phyloP scores from a whole-genome alignment of 164 flowering plant genomes.

The Magnolia sinica region DNA sequence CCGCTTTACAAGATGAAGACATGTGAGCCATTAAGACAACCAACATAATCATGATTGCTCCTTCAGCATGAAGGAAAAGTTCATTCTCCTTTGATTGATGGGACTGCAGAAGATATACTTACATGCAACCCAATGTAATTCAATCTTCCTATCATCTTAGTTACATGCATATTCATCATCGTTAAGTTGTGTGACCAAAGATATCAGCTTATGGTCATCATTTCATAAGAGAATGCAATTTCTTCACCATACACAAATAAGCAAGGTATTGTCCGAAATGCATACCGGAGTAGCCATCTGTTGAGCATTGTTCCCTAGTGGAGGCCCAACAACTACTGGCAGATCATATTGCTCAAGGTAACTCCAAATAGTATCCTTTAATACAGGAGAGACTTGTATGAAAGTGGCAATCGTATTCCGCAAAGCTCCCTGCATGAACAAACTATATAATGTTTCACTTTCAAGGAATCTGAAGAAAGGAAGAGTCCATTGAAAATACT shows the following conservation, averaged over 20 bases:
- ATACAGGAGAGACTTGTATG: constrained; percentile 62
- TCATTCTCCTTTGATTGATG: no score
- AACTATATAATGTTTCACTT: neutral
- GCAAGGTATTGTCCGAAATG: neutral
- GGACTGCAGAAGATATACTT: no score
- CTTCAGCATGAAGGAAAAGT: no score
- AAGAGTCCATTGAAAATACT: neutral
- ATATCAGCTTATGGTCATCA: neutral
- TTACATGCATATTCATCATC: neutral
- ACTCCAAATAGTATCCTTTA: constrained; percentile 84
- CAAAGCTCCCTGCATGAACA: constrained; percentile 70
- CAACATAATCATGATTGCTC: no score
- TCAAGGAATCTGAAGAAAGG: neutral
- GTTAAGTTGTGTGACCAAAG: neutral
- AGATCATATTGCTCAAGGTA: constrained; percentile 97
- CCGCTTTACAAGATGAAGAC: no score
- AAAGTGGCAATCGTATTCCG: constrained; percentile 76
- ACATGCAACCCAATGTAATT: no score
- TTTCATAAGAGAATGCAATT: neutral
- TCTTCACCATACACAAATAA: neutral
- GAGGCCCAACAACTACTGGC: constrained; percentile 84
- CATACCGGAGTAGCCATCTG: constrained; percentile 60
- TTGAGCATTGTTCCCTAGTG: constrained; percentile 39
- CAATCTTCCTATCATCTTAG: neutral
- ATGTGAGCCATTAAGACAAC: no score